These are phyloP conservation scores for Hemileccinum hortonii DNA, from an alignment of 1,284 basidiomycete species.

Conservation along the genomic window DNA sequence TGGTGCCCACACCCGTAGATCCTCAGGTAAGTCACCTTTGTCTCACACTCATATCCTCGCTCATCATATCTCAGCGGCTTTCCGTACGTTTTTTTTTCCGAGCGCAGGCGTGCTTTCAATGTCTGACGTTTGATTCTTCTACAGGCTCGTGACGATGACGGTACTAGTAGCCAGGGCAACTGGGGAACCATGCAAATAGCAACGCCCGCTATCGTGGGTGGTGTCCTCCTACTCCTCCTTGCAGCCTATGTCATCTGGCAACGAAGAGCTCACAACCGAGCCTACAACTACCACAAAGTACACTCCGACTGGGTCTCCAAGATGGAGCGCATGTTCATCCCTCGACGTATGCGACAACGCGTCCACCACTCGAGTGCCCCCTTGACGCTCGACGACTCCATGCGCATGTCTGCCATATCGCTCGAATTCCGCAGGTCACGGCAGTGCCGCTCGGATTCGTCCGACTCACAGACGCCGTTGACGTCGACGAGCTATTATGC, in stretches of 20 bases:
- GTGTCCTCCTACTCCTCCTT: slow-evolving; percentile 27
- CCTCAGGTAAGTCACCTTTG: slow-evolving; percentile 12
- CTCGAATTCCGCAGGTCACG: slow-evolving; percentile 6
- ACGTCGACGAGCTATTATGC: slow-evolving; percentile 8
- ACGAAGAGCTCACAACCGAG: slow-evolving; percentile 1
- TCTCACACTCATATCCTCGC: background rate
- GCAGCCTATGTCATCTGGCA: slow-evolving; percentile 24
- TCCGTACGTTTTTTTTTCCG: slow-evolving; percentile 14
- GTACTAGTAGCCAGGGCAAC: background rate
- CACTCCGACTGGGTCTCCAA: slow-evolving; percentile 14
- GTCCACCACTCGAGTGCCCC: slow-evolving; percentile 13
- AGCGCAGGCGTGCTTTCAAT: background rate
- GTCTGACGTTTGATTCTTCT: background rate
- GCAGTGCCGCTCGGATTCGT: slow-evolving; percentile 22
- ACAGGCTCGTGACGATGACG: slow-evolving; percentile 15
- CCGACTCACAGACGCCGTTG: slow-evolving; percentile 30
- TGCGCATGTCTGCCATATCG: slow-evolving; percentile 7
- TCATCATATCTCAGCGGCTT: slow-evolving; percentile 14
- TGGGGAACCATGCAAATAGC: slow-evolving; percentile 38
- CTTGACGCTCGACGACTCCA: slow-evolving; percentile 26
- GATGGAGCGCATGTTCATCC: slow-evolving; percentile 17
- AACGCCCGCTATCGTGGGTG: slow-evolving; percentile 33
- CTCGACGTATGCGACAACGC: slow-evolving; percentile 13
- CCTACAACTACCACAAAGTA: slow-evolving; percentile 14
- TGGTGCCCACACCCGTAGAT: slow-evolving; percentile 16